phyloP scores from a whole-genome alignment of 257 asterid species.

The Jacaranda copaia region DNA sequence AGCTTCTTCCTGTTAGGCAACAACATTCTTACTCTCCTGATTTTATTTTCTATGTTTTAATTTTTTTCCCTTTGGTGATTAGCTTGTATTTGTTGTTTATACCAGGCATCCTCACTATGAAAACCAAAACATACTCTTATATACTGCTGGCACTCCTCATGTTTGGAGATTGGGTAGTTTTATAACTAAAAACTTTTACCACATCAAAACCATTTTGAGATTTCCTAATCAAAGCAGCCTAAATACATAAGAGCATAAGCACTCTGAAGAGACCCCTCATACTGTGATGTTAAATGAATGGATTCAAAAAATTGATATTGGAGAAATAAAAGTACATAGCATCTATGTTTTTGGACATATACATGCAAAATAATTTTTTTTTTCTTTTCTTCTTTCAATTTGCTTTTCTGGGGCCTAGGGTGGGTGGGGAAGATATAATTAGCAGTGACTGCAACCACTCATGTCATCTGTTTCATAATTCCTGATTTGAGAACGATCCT shows the following conservation, averaged over 20 bases:
- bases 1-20: too few relatives aligned
- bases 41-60: neutral
- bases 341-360: constrained; percentile 1
- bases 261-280: neutral
- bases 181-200: neutral
- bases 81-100: neutral
- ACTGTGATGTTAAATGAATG: neutral
- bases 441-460: constrained; percentile 3
- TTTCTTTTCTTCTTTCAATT: constrained; percentile 15
- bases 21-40: neutral
- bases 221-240: constrained; percentile 7
- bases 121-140: neutral
- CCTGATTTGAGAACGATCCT: constrained; percentile 20
- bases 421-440: neutral
- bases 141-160: neutral
- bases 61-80: neutral
- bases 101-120: constrained; percentile 3
- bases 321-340: neutral
- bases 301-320: neutral
- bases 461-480: neutral
- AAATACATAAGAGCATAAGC: neutral
- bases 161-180: constrained; percentile 3
- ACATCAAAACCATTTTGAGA: neutral
- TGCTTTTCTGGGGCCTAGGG: neutral
- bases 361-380: neutral